Conservation (phyloP, 192 early-diverging fungal genomes). For the Piromyces sp. region DNA sequence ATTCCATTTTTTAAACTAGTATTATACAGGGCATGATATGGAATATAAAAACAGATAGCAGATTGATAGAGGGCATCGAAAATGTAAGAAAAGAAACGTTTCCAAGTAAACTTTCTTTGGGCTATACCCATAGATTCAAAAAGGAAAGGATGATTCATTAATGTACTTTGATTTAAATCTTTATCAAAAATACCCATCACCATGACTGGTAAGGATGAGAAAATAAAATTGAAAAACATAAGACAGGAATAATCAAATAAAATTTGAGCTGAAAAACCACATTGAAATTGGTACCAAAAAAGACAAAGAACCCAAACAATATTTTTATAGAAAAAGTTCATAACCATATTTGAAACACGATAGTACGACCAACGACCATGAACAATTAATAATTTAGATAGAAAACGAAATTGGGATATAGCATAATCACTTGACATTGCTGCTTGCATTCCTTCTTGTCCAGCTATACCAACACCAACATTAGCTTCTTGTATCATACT, state of each 20-base stretch:
- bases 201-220: conserved; percentile 48
- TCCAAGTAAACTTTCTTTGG: background rate
- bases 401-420: conserved; percentile 74
- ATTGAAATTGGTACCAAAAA: conserved; percentile 82
- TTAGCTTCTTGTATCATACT: conserved; percentile 97
- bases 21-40: conserved; percentile 37
- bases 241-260: conserved; percentile 64
- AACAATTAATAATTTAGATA: conserved; percentile 67
- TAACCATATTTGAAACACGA: conserved; percentile 58
- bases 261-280: conserved; percentile 61
- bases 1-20: conserved; percentile 28
- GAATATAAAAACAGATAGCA: conserved; percentile 53
- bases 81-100: background rate
- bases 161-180: background rate
- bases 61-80: conserved; percentile 87
- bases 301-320: conserved; percentile 67
- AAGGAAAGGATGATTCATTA: background rate
- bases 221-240: conserved; percentile 18
- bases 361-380: conserved; percentile 84
- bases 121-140: background rate
- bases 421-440: conserved; percentile 85
- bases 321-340: conserved; percentile 93
- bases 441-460: conserved; percentile 88
- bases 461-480: conserved; percentile 83
- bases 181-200: conserved; percentile 31